Percentiles rank a stretch among this genome's conserved stretches.
These are phyloP conservation scores for Theobroma grandiflorum DNA, from an alignment of 441 rosid genomes.

Conservation along the genomic window DNA sequence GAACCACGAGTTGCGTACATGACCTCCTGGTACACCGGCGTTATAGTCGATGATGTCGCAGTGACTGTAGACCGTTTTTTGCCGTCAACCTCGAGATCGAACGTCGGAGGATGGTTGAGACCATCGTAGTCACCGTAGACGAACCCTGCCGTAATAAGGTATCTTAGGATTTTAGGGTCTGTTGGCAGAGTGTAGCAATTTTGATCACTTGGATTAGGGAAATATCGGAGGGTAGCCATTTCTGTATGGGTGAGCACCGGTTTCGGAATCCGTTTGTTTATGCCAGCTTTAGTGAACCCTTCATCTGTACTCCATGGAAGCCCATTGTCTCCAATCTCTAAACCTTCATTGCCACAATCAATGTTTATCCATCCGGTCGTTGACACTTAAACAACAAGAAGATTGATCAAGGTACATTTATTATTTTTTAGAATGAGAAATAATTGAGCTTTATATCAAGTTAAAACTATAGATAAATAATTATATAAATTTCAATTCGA, in stretches of 20 bases:
- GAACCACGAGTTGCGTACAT: background rate
- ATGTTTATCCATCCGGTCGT: slow-evolving; percentile 22
- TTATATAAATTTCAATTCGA: no score
- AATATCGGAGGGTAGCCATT: slow-evolving; percentile 35
- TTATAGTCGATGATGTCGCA: background rate
- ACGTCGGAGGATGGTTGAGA: slow-evolving; percentile 30
- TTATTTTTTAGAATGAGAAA: no score
- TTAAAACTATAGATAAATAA: no score
- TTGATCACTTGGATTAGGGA: slow-evolving; percentile 28
- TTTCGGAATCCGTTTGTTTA: slow-evolving; percentile 10
- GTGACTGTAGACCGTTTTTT: slow-evolving; percentile 34
- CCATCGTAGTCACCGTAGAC: slow-evolving; percentile 40
- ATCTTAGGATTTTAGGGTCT: background rate
- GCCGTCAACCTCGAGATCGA: slow-evolving; percentile 35
- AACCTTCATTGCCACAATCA: slow-evolving; percentile 29
- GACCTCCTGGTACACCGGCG: slow-evolving; percentile 21
- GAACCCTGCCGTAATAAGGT: slow-evolving; percentile 40
- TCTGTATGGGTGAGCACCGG: background rate
- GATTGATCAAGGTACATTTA: background rate
- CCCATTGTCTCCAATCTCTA: background rate
- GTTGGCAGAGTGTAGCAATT: slow-evolving; percentile 37
- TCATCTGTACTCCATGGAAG: slow-evolving; percentile 27
- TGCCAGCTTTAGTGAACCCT: slow-evolving; percentile 28
- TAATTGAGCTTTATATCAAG: no score
- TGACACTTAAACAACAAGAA: background rate